Conservation (phyloP, 2,329 filamentous ascomycete species). For the Ophiostoma piceae region DNA sequence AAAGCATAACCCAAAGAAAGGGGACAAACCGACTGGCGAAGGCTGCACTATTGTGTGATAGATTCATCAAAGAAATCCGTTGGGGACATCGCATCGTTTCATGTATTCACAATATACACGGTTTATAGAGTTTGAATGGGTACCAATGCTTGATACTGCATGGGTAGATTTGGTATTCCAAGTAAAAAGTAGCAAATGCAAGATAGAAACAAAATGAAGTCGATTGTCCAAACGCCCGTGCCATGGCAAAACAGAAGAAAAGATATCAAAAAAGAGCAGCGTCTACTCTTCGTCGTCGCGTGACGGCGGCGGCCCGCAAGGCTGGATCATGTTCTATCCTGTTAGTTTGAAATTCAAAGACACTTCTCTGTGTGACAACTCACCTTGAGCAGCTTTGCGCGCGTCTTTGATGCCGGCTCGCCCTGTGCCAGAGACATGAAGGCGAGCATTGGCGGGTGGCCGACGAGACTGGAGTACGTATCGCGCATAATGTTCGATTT, state of each 20-base stretch:
- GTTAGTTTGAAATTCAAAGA: background rate
- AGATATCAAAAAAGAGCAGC: background rate
- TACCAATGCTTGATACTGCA: background rate
- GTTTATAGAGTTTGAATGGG: background rate
- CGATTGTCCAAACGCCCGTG: background rate
- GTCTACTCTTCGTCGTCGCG: conserved; percentile 42
- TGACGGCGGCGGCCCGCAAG: conserved; percentile 53
- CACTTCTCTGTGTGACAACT: conserved; percentile 26
- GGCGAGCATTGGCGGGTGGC: conserved; percentile 79
- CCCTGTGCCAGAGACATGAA: conserved; percentile 90
- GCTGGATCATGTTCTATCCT: conserved; percentile 61
- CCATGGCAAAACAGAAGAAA: background rate
- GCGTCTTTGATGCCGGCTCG: conserved; percentile 72
- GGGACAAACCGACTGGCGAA: no score
- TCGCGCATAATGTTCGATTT: conserved; percentile 92
- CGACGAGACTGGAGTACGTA: conserved; percentile 81
- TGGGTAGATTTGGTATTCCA: background rate
- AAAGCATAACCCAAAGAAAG: no score
- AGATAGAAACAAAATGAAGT: background rate
- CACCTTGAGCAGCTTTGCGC: conserved; percentile 72
- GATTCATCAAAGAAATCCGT: background rate
- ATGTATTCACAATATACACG: background rate
- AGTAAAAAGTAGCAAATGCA: background rate
- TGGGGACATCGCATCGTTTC: background rate
- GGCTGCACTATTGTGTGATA: background rate